Percentiles rank a stretch among this genome's conserved stretches.
These are phyloP conservation scores for Dactylellina sp. DNA, from an alignment of 2,329 filamentous ascomycete species.

Conservation along the genomic window DNA sequence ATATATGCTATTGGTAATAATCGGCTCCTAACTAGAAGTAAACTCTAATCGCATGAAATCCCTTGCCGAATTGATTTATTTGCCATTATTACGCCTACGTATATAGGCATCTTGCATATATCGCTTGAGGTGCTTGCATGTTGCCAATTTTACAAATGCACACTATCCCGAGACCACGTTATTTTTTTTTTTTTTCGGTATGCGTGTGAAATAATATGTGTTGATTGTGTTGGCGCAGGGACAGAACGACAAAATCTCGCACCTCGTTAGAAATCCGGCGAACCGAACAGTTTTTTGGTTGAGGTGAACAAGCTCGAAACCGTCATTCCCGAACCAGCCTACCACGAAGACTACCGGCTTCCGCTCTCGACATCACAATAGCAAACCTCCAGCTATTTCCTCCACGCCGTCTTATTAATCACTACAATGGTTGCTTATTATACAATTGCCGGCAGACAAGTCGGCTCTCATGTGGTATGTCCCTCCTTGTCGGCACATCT, in stretches of 20 bases:
- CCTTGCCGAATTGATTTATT: too few species aligned
- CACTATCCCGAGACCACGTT: too few species aligned
- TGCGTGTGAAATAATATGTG: too few species aligned
- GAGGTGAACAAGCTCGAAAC: neutral
- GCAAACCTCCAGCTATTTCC: neutral
- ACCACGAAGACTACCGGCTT: neutral
- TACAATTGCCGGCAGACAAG: conserved; percentile 68
- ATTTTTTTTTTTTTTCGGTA: too few species aligned
- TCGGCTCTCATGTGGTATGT: conserved; percentile 69
- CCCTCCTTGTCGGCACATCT: neutral
- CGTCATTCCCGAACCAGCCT: conserved; percentile 10
- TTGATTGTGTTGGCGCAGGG: conserved; percentile 7
- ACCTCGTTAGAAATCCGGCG: neutral
- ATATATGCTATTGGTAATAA: too few species aligned
- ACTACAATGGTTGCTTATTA: conserved; percentile 64
- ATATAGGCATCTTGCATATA: too few species aligned
- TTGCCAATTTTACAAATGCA: neutral
- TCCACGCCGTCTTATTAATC: neutral
- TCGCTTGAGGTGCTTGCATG: neutral
- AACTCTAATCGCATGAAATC: too few species aligned
- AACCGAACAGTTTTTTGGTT: neutral
- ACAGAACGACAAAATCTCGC: neutral
- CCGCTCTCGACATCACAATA: neutral
- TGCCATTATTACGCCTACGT: too few species aligned
- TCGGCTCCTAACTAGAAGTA: too few species aligned